These are phyloP conservation scores for Calendula officinalis DNA, from an alignment of 129 eudicot species.

Conservation along the genomic window DNA sequence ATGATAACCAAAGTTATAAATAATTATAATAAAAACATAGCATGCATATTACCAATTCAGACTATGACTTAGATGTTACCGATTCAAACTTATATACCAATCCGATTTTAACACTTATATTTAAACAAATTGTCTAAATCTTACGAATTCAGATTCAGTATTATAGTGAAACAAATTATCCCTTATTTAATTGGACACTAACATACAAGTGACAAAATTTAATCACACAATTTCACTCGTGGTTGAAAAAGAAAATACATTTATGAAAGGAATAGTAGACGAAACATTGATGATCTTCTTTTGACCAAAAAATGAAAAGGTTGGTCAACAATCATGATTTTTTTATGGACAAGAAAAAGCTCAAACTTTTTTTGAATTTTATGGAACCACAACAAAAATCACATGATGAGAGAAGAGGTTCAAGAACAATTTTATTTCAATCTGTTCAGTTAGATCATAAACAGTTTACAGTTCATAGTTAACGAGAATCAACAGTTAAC, in stretches of 20 bases:
- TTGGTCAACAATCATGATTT: constrained; percentile 24
- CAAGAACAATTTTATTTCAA: constrained; percentile 16
- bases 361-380: neutral
- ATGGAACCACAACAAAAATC: constrained; percentile 7
- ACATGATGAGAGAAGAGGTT: neutral
- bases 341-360: constrained; percentile 3
- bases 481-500: neutral
- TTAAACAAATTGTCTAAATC: too few species aligned
- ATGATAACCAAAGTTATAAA: too few species aligned
- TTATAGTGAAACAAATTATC: too few species aligned
- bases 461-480: too few species aligned
- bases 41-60: too few species aligned
- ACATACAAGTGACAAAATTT: neutral
- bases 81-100: too few species aligned
- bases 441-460: neutral
- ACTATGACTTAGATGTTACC: too few species aligned
- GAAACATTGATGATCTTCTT: constrained; percentile 7
- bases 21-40: too few species aligned
- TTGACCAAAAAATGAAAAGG: constrained; percentile 12
- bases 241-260: neutral
- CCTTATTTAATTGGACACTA: too few species aligned
- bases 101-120: too few species aligned
- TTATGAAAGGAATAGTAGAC: neutral
- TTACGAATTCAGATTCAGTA: too few species aligned
- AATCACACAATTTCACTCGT: constrained; percentile 8